Evolutionary conservation across 2,329 filamentous ascomycete genomes (phyloP).

Genomic region (Colletotrichum scovillei): DNA sequence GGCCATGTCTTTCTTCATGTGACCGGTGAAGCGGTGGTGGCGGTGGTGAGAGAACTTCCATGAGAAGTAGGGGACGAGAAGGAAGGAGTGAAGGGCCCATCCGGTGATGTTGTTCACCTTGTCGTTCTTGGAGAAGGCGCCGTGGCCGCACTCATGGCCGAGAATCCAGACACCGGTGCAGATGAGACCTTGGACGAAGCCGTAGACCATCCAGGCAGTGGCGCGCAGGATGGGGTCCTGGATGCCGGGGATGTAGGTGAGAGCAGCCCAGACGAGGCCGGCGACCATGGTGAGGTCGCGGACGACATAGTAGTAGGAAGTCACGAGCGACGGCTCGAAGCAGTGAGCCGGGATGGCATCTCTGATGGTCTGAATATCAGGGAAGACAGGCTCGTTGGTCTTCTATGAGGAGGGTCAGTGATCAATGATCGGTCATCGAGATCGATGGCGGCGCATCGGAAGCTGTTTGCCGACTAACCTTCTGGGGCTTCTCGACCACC

Average conservation of each 20-base stretch:
- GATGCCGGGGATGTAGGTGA: constrained; percentile 65
- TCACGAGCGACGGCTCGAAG: constrained; percentile 65
- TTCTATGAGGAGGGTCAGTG: constrained; percentile 5
- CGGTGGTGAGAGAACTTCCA: constrained; percentile 79
- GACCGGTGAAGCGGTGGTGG: constrained; percentile 76
- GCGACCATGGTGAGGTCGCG: constrained; percentile 65
- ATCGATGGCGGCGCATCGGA: constrained; percentile 9
- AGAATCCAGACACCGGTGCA: constrained; percentile 78
- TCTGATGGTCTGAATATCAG: constrained; percentile 60
- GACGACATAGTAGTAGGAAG: constrained; percentile 65
- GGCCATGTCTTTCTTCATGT: constrained; percentile 76
- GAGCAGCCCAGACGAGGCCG: constrained; percentile 60
- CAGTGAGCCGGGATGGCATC: constrained; percentile 70
- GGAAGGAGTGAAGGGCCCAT: constrained; percentile 72
- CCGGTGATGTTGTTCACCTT: constrained; percentile 71
- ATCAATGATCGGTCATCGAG: constrained; percentile 6
- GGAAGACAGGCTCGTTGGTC: constrained; percentile 44
- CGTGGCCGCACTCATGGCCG: constrained; percentile 78
- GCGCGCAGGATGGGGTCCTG: constrained; percentile 55
- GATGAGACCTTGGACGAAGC: constrained; percentile 72
- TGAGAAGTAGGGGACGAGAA: constrained; percentile 77
- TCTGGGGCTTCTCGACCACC: constrained; percentile 35
- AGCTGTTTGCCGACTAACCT: constrained; percentile 19
- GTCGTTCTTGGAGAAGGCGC: constrained; percentile 70
- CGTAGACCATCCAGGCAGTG: constrained; percentile 67